Conservation (phyloP, 805 yeast genomes). For the Wickerhamomyces rabaulensis region DNA sequence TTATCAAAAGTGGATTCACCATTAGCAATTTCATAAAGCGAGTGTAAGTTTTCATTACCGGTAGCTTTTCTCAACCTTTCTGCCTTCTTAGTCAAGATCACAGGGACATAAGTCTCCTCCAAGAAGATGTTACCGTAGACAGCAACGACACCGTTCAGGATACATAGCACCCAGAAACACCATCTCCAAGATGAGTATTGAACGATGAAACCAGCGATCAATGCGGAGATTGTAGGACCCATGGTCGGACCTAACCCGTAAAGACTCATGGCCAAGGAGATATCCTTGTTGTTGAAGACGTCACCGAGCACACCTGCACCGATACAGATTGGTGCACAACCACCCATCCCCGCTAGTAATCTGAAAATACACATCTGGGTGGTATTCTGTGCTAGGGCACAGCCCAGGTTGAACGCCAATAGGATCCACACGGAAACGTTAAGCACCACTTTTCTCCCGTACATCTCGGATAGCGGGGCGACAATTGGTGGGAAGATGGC, state of each 20-base stretch:
- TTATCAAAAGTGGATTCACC: conserved; percentile 36
- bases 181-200: conserved; percentile 53
- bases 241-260: conserved; percentile 45
- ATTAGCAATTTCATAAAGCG: conserved; percentile 56
- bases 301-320: conserved; percentile 70
- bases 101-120: conserved; percentile 57
- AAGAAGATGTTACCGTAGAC: conserved; percentile 37
- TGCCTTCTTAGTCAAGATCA: conserved; percentile 43
- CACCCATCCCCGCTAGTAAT: conserved; percentile 61
- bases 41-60: conserved; percentile 51
- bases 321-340: conserved; percentile 61
- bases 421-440: conserved; percentile 45
- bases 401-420: conserved; percentile 47
- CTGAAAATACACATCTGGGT: conserved; percentile 55
- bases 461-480: conserved; percentile 58
- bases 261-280: conserved; percentile 52
- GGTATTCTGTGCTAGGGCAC: conserved; percentile 50
- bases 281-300: conserved; percentile 43
- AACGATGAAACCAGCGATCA: conserved; percentile 51
- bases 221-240: conserved; percentile 60
- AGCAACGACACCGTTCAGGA: conserved; percentile 46
- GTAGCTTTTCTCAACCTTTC: conserved; percentile 42
- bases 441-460: conserved; percentile 50
- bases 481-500: conserved; percentile 55
- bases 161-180: conserved; percentile 55